Percentiles rank a stretch among this genome's conserved stretches.
phyloP scores from a whole-genome alignment of 192 early-diverging fungal species.

The Jimgerdemannia lactiflua region DNA sequence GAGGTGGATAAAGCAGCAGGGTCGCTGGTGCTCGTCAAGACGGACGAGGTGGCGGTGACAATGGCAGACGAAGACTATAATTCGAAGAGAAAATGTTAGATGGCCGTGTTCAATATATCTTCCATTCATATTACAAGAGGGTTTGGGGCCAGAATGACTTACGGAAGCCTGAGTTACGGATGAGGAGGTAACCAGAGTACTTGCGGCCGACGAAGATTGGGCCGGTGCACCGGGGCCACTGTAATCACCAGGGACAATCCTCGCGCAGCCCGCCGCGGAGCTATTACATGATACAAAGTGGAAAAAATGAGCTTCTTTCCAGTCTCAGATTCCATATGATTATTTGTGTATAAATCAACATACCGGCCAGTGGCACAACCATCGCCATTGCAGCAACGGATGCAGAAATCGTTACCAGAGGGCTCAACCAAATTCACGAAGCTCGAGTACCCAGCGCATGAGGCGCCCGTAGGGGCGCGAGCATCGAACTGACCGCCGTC shows the following conservation, averaged over 20 bases:
- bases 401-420: conserved; percentile 19
- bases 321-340: not conserved
- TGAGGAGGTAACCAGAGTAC: not conserved
- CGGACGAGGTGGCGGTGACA: conserved; percentile 1
- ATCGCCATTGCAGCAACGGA: conserved; percentile 31
- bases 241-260: conserved; percentile 46
- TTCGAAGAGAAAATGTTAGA: no score
- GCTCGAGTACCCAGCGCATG: conserved; percentile 21
- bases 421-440: conserved; percentile 33
- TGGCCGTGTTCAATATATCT: no score
- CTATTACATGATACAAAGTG: conserved; percentile 3
- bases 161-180: not conserved
- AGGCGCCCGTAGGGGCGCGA: conserved; percentile 16
- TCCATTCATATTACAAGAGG: not conserved
- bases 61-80: not conserved
- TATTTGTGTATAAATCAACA: not conserved
- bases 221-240: conserved; percentile 19
- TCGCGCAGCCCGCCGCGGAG: conserved; percentile 40
- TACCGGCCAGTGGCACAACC: not conserved
- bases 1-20: not conserved
- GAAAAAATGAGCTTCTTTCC: not conserved
- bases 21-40: not conserved
- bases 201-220: not conserved
- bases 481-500: conserved; percentile 49
- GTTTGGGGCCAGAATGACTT: not conserved